Base-by-base conservation (phyloP, 2,329 filamentous ascomycete genomes). In the Ilyonectria mors-panacis region DNA sequence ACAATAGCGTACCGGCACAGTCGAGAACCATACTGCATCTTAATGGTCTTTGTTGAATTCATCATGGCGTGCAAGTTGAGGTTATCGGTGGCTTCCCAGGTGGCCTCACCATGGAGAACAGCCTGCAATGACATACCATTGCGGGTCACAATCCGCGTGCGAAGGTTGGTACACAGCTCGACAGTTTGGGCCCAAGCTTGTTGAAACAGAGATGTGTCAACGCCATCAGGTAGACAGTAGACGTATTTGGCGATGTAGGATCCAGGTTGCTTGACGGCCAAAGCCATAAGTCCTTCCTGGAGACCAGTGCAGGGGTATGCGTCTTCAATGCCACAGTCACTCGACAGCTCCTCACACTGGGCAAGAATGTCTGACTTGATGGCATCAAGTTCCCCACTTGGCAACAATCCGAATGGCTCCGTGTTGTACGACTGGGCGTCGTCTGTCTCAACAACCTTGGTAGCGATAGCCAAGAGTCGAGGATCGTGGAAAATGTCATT, bases 261-360 rank as follows among this genome's bases (percentile, higher is more conserved):
- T 13, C 63, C 62, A 33, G 62, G 47, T 23, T 57, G 65, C 56
- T 65, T 65, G 19, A 56, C 53, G 39, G 65, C 59, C 17, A 68
- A 35, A 6, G 67, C 73, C 23, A 83, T 67, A 5, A 83, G 71
- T 1, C 80, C 79, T 63, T 78, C 78, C 39, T 83, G 81, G 0
- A 82, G 60, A 1, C 78, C 67, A 0, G 80, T 79, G 65, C 78
- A 80, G 3, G 81, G 81, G 37, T 78, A 82, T 0, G 78, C 63
- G 61, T 82, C 80, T 23, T 80, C 73, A n/a, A 79, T 65, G 7
- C 39, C 26, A 8, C 33, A 30, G 7, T 59, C 54, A 13, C 21
- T 35, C 21, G 33, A 33, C 6, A 63, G 23, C 13, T 61, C 39
- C 17, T 61, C 39, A 35, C 62, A 50, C 8, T 55, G n/a, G 7